Evolutionary conservation across 139 green algal genomes (phyloP).

Genomic region (Auxenochlorella pyrenoidosa): DNA sequence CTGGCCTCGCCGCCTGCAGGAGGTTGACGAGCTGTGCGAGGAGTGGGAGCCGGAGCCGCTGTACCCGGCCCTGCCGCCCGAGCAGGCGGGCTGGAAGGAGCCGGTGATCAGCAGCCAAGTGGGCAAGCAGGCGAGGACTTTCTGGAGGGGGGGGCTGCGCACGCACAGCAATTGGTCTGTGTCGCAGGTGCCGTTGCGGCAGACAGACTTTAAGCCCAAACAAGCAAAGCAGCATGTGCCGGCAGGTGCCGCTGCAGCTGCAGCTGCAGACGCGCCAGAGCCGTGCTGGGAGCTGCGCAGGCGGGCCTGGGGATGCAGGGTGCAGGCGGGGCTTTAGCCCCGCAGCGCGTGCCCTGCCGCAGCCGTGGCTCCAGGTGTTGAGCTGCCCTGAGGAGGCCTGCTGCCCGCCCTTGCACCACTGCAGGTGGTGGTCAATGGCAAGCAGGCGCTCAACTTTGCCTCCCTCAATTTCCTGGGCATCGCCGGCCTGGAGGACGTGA

Average conservation of each 20-base stretch:
- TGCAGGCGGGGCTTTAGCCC: too few species aligned
- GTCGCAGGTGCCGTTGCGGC: too few species aligned
- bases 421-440: constrained; percentile 55
- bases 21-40: constrained; percentile 84
- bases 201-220: too few species aligned
- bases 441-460: constrained; percentile 80
- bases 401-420: constrained; percentile 17
- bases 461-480: constrained; percentile 91
- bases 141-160: too few species aligned
- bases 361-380: too few species aligned
- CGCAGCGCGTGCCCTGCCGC: too few species aligned
- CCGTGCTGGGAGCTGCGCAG: too few species aligned
- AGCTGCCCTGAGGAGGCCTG: neutral
- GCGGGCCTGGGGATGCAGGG: too few species aligned
- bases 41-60: constrained; percentile 94
- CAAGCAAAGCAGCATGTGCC: too few species aligned
- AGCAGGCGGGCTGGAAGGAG: constrained; percentile 53
- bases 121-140: neutral
- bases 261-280: too few species aligned
- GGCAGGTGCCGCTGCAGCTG: too few species aligned
- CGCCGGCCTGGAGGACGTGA: constrained; percentile 42
- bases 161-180: too few species aligned
- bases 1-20: constrained; percentile 60
- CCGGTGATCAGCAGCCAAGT: constrained; percentile 55
- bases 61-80: constrained; percentile 37